Conservation (phyloP, 768 basidiomycete species). For the Trametes elegans region DNA sequence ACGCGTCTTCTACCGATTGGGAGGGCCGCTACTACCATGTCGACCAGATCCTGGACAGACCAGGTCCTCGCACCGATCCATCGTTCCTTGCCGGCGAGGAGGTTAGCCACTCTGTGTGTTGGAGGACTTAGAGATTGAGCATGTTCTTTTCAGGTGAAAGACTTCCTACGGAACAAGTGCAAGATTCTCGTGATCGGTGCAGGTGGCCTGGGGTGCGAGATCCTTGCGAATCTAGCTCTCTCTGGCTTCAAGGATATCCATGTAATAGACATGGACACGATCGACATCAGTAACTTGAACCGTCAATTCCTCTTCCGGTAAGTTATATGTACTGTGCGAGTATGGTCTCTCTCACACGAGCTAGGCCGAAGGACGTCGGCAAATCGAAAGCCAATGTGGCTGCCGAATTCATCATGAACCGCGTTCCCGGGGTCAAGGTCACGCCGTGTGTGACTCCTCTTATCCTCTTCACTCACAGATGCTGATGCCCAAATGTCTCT, state of each 20-base stretch:
- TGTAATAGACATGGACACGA: constrained; percentile 99
- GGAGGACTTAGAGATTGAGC: background rate
- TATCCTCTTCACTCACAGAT: constrained; percentile 5
- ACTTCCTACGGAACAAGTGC: constrained; percentile 76
- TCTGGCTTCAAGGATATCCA: constrained; percentile 98
- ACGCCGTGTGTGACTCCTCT: constrained; percentile 69
- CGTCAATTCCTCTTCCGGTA: constrained; percentile 97
- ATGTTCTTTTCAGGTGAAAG: constrained; percentile 64
- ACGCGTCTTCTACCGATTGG: constrained; percentile 43
- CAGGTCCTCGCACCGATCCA: constrained; percentile 88
- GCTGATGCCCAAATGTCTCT: background rate
- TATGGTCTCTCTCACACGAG: background rate
- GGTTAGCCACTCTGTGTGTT: constrained; percentile 42
- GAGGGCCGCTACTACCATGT: constrained; percentile 72
- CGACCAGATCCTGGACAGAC: constrained; percentile 80
- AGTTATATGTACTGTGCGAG: constrained; percentile 17
- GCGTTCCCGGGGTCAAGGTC: constrained; percentile 94
- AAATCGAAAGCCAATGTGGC: constrained; percentile 92
- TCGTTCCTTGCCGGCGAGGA: constrained; percentile 79
- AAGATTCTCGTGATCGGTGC: constrained; percentile 98
- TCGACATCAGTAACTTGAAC: constrained; percentile 98
- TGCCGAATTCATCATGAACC: constrained; percentile 94
- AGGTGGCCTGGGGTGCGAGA: constrained; percentile 96
- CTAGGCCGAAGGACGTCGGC: constrained; percentile 87
- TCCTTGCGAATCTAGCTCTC: constrained; percentile 92